Conservation (phyloP, 2,329 filamentous ascomycete species). For the Cyanodermella asteris region DNA sequence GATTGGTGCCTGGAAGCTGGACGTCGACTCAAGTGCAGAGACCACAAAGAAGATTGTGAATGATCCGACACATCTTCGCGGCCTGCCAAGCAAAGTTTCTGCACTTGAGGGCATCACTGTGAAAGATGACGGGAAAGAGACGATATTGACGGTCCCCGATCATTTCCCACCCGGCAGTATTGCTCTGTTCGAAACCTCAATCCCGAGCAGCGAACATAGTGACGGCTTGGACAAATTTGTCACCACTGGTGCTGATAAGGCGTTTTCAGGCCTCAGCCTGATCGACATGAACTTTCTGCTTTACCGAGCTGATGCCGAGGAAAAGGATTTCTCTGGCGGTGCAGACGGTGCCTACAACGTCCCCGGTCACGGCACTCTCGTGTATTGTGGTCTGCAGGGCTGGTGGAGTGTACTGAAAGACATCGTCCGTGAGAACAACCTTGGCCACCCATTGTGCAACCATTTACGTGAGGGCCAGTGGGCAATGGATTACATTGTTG, state of each 20-base stretch:
- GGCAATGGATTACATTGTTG: slow-evolving; percentile 73
- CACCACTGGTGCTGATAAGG: slow-evolving; percentile 55
- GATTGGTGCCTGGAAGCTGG: slow-evolving; percentile 77
- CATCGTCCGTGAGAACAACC: slow-evolving; percentile 70
- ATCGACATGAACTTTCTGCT: slow-evolving; percentile 79
- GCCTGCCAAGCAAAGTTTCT: slow-evolving; percentile 63
- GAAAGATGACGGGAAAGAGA: slow-evolving; percentile 48
- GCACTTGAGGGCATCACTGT: slow-evolving; percentile 53
- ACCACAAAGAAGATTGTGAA: slow-evolving; percentile 39
- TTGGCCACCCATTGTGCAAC: slow-evolving; percentile 82
- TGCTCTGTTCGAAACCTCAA: slow-evolving; percentile 88
- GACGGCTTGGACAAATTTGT: slow-evolving; percentile 69
- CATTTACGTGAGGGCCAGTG: slow-evolving; percentile 81
- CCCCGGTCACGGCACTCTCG: slow-evolving; percentile 60
- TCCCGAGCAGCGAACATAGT: slow-evolving; percentile 66
- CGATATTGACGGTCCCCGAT: slow-evolving; percentile 57
- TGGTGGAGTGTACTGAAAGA: slow-evolving; percentile 87
- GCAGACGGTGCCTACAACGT: slow-evolving; percentile 76
- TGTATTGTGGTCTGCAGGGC: slow-evolving; percentile 92
- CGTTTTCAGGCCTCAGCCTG: slow-evolving; percentile 53
- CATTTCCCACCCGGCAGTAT: slow-evolving; percentile 86
- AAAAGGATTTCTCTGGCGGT: slow-evolving; percentile 54
- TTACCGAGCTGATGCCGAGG: slow-evolving; percentile 82
- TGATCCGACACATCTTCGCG: slow-evolving; percentile 52
- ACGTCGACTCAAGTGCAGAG: slow-evolving; percentile 60